A percentile compares a stretch with the other conserved stretches of the same genome.
These are phyloP conservation scores for Pisolithus microcarpus DNA, from an alignment of 768 basidiomycete genomes.

Conservation along the genomic window DNA sequence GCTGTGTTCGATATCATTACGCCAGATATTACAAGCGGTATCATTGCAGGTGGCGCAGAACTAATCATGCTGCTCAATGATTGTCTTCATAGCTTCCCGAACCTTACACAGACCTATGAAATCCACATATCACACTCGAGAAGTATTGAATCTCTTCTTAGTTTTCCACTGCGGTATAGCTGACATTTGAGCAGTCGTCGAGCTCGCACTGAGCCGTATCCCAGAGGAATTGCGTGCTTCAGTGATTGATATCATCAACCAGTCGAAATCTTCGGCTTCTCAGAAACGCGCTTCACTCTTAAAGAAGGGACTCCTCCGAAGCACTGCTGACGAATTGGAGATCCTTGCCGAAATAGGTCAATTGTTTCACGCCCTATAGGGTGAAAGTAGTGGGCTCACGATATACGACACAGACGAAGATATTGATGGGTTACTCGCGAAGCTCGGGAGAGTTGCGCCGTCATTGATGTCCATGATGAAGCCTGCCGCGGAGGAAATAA, in stretches of 20 bases:
- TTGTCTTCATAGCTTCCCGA: slow-evolving; percentile 67
- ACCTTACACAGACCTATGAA: slow-evolving; percentile 57
- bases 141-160: slow-evolving; percentile 37
- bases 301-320: slow-evolving; percentile 63
- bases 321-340: slow-evolving; percentile 69
- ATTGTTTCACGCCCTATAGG: slow-evolving; percentile 11
- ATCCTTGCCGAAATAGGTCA: slow-evolving; percentile 54
- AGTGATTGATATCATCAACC: slow-evolving; percentile 58
- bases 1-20: slow-evolving; percentile 83
- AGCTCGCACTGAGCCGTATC: slow-evolving; percentile 54
- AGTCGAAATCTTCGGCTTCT: slow-evolving; percentile 54
- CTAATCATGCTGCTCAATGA: slow-evolving; percentile 61
- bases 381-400: neutral
- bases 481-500: slow-evolving; percentile 54
- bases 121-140: slow-evolving; percentile 74
- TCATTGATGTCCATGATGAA: slow-evolving; percentile 41
- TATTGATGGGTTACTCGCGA: slow-evolving; percentile 46
- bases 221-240: slow-evolving; percentile 48
- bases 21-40: slow-evolving; percentile 56
- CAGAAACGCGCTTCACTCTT: slow-evolving; percentile 65
- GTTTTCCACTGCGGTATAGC: neutral
- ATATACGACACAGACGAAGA: slow-evolving; percentile 43
- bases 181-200: slow-evolving; percentile 47
- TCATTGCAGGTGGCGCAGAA: slow-evolving; percentile 68
- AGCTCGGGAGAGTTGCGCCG: slow-evolving; percentile 56